Evolutionary conservation across 73 alveolate species (phyloP).

Genomic region (Uronychia binucleata): DNA sequence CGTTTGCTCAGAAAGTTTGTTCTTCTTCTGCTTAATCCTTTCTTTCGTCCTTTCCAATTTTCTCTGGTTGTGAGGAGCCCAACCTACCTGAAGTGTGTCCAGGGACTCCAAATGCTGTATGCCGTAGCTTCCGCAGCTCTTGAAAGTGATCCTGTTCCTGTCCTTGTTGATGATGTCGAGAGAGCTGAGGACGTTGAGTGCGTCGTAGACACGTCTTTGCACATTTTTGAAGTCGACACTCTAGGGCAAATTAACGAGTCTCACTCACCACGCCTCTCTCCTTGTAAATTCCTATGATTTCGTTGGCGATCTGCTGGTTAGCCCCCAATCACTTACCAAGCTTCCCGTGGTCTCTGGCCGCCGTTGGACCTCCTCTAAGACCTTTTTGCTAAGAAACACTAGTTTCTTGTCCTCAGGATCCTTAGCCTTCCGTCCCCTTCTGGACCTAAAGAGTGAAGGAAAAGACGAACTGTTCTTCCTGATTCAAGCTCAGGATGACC

Average conservation of each 20-base stretch:
- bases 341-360: conserved; percentile 30
- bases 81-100: background rate
- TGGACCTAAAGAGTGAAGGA: background rate
- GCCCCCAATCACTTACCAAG: background rate
- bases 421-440: background rate
- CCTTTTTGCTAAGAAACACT: conserved; percentile 41
- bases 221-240: conserved; percentile 72
- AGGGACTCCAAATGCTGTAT: conserved; percentile 1
- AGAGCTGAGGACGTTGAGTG: conserved; percentile 86
- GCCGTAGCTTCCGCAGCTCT: conserved; percentile 27
- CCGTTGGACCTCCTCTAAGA: conserved; percentile 43
- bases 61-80: background rate
- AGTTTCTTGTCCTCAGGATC: conserved; percentile 50
- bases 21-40: background rate
- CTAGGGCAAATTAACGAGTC: background rate
- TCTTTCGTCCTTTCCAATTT: background rate
- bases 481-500: no score
- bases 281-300: conserved; percentile 36
- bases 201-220: conserved; percentile 90
- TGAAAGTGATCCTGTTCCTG: conserved; percentile 51
- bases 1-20: no score
- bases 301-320: conserved; percentile 36
- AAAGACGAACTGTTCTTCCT: background rate
- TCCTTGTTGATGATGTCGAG: conserved; percentile 74
- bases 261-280: conserved; percentile 30